Conservation (phyloP, 441 rosid species). For the Brassica balearica region DNA sequence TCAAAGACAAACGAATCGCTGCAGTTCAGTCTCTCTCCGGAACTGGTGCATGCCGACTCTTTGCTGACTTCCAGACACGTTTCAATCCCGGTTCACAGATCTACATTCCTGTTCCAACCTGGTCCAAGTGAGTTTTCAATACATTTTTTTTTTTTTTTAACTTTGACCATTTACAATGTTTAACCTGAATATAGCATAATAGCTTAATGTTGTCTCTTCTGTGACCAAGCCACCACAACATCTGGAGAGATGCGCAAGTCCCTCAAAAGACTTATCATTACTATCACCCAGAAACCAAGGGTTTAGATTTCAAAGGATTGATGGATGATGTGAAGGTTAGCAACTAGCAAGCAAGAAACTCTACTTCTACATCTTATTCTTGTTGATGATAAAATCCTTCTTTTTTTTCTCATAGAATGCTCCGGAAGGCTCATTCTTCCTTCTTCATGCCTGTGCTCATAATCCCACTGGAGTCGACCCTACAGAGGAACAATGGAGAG, state of each 20-base stretch:
- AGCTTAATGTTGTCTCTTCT: constrained; percentile 19
- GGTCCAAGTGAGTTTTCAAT: constrained; percentile 80
- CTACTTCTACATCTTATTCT: constrained; percentile 6
- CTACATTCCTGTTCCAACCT: constrained; percentile 91
- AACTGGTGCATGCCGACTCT: constrained; percentile 93
- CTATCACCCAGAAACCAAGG: constrained; percentile 86
- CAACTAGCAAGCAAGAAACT: constrained; percentile 6
- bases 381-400: not conserved
- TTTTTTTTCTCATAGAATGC: constrained; percentile 65
- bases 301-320: constrained; percentile 81
- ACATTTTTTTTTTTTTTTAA: not conserved
- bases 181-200: constrained; percentile 3
- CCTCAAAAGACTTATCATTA: constrained; percentile 83
- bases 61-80: constrained; percentile 95
- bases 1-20: constrained; percentile 85
- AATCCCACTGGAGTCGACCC: constrained; percentile 99
- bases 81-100: constrained; percentile 87
- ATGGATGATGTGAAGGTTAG: constrained; percentile 90
- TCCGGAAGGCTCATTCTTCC: constrained; percentile 90
- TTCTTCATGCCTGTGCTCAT: constrained; percentile 98
- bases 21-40: constrained; percentile 94
- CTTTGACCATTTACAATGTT: not conserved
- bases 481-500: constrained; percentile 92
- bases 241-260: constrained; percentile 96
- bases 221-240: constrained; percentile 87